Base-by-base conservation (phyloP, 2,329 filamentous ascomycete genomes). In the Fusarium setosum region DNA sequence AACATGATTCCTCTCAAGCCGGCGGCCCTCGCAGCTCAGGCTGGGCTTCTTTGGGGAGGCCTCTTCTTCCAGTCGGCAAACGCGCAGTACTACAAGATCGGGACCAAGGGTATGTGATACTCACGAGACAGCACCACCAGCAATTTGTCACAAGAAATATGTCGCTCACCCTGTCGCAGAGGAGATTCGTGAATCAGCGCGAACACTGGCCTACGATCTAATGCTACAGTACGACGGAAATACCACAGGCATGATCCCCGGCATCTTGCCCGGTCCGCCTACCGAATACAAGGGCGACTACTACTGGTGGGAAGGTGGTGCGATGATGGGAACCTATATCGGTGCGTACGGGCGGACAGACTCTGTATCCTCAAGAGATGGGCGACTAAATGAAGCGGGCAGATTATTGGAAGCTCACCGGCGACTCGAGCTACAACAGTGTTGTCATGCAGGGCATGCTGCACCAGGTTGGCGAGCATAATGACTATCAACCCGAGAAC, bases 301-400 rank as follows among this genome's bases (percentile, higher is more conserved):
- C 74, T 92, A 92, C 81, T 93, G 90, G 90, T 93, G 90, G 90
- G 88, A 92, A 73, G 88, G 87, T 6, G 87, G 88, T 51, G 87
- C 88, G 13, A 82, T 93, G 78, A 91, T 90, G 83, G 87, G 89
- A 63, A 86, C 88, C 1, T 79, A 91, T 68, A 82, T 92, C 40
- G 89, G 70, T 72, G 21, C 31, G 68, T 61, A n/a, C n/a, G n/a
- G n/a, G n/a, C n/a, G n/a, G n/a, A n/a, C n/a, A n/a, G n/a, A n/a
- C n/a, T n/a, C n/a, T n/a, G n/a, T n/a, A n/a, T n/a, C n/a, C n/a
- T n/a, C n/a, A n/a, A n/a, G 2, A 3, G 8, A 1, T 4, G 5
- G 2, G 7, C 17, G 52, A 8, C 40, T 41, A 20, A 53, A 11
- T 9, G n/a, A 55, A 32, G 12, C 9, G 4, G 13, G 1, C 38